These are phyloP conservation scores for Potentilla sterilis DNA, from an alignment of 306 rosid species.

Conservation along the genomic window DNA sequence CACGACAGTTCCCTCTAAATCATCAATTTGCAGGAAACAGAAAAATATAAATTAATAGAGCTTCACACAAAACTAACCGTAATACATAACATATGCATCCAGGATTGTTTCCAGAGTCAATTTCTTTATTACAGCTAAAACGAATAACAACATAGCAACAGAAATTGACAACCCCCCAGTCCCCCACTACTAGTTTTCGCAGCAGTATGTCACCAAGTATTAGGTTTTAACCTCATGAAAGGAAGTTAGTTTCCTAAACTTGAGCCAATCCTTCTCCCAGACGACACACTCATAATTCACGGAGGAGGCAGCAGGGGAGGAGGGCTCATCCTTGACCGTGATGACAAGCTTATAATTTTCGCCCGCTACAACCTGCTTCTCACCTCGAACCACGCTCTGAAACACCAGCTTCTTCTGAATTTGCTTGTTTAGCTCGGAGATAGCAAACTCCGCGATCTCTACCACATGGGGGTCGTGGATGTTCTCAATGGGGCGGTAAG, in stretches of 20 bases:
- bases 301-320: neutral
- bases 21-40: too few species aligned
- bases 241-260: neutral
- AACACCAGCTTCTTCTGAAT: neutral
- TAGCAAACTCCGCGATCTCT: slow-evolving; percentile 9
- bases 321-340: neutral
- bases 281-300: slow-evolving; percentile 6
- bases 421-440: slow-evolving; percentile 12
- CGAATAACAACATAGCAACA: neutral
- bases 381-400: slow-evolving; percentile 11
- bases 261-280: slow-evolving; percentile 5
- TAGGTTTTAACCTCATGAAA: neutral
- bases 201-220: neutral
- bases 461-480: neutral
- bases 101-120: neutral
- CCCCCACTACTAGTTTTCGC: neutral
- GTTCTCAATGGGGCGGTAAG: neutral
- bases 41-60: too few species aligned
- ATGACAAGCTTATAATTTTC: slow-evolving; percentile 1
- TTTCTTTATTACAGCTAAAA: neutral
- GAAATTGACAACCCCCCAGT: neutral
- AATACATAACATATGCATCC: neutral
- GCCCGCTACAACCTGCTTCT: neutral
- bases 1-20: too few species aligned
- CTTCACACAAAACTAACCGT: too few species aligned